These are phyloP conservation scores for Halteria grandinella DNA, from an alignment of 73 alveolate genomes.

Conservation along the genomic window DNA sequence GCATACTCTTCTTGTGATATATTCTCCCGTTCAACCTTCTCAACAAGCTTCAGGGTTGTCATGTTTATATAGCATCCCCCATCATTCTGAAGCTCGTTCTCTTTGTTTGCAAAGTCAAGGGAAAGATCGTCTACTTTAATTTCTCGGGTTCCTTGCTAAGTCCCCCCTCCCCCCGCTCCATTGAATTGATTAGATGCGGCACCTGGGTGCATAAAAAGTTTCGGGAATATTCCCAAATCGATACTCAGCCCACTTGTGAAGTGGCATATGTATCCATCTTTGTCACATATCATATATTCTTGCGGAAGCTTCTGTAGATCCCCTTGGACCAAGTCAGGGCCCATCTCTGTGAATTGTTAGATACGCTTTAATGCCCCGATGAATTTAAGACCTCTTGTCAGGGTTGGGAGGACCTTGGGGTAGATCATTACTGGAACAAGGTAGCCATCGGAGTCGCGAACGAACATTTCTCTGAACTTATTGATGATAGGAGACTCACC, in stretches of 20 bases:
- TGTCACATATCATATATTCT: conserved; percentile 31
- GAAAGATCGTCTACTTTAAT: conserved; percentile 19
- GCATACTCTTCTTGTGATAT: conserved; percentile 20
- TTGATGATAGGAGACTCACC: conserved; percentile 36
- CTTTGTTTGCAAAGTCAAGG: conserved; percentile 22
- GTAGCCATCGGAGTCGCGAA: conserved; percentile 30
- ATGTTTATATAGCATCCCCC: conserved; percentile 4
- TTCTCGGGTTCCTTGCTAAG: too few relatives aligned
- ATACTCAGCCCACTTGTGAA: conserved; percentile 18
- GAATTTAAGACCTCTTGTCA: conserved; percentile 8
- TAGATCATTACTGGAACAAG: conserved; percentile 13
- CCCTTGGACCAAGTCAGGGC: conserved; percentile 22
- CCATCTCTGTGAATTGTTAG: conserved; percentile 2
- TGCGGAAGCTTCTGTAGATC: conserved; percentile 24
- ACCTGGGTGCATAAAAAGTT: conserved; percentile 13
- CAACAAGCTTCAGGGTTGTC: conserved; percentile 13
- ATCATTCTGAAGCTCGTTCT: neutral
- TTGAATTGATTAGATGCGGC: conserved; percentile 15
- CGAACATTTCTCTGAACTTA: conserved; percentile 37
- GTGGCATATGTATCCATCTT: conserved; percentile 7
- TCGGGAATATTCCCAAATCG: conserved; percentile 32
- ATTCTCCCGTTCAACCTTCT: conserved; percentile 31
- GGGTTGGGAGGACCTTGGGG: conserved; percentile 21
- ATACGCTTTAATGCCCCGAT: conserved; percentile 38
- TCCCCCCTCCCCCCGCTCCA: too few relatives aligned